phyloP scores from a whole-genome alignment of 352 stramenopile genomes.

The Phytophthora vignae region DNA sequence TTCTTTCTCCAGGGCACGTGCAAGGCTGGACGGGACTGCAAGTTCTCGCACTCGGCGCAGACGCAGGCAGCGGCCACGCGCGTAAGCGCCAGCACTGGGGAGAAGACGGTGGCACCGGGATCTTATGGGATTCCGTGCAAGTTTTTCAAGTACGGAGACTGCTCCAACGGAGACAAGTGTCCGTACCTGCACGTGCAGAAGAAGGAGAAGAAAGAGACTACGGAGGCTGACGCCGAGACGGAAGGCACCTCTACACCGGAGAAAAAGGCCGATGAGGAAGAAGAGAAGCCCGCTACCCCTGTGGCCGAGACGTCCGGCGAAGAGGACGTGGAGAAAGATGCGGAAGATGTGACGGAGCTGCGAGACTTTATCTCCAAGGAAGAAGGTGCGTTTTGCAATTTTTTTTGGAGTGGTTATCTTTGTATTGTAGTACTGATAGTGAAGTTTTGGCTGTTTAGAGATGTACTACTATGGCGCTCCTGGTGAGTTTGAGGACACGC shows the following conservation, averaged over 20 bases:
- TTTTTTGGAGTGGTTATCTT: not conserved
- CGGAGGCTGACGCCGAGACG: constrained; percentile 29
- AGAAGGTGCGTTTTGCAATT: constrained; percentile 51
- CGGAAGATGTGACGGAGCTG: constrained; percentile 58
- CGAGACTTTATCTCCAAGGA: constrained; percentile 84
- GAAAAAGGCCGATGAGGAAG: constrained; percentile 22
- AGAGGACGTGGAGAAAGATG: constrained; percentile 18
- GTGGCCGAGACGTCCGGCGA: constrained; percentile 18
- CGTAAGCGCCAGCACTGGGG: constrained; percentile 52
- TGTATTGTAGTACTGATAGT: constrained; percentile 1
- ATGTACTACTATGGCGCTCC: constrained; percentile 84
- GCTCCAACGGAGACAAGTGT: constrained; percentile 67
- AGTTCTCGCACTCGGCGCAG: constrained; percentile 62
- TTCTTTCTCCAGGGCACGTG: constrained; percentile 78
- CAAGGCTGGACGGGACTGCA: constrained; percentile 68
- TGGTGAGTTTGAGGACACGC: constrained; percentile 61
- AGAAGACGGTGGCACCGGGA: constrained; percentile 52
- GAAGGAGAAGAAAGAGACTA: constrained; percentile 36
- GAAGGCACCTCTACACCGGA: constrained; percentile 30
- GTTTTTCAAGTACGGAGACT: constrained; percentile 77
- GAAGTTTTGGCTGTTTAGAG: constrained; percentile 36
- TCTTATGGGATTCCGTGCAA: constrained; percentile 67
- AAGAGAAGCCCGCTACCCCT: constrained; percentile 39
- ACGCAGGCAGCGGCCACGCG: constrained; percentile 29
- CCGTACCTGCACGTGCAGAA: constrained; percentile 69